Conservation (phyloP, 169 alveolate genomes). For the Eimeria maxima region DNA sequence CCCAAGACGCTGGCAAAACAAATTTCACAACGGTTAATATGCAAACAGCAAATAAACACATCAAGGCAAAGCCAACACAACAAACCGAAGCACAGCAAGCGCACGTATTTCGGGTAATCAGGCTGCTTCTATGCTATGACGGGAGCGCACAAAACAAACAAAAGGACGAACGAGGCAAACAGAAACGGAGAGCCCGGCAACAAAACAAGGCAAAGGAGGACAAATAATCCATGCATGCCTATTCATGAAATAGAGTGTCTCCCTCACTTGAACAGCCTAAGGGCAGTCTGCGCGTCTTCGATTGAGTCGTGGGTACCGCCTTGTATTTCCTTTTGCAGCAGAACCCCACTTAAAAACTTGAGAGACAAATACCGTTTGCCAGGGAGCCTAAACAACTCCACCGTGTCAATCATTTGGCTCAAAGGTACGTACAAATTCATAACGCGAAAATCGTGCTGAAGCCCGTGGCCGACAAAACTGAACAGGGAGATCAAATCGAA, state of each 20-base stretch:
- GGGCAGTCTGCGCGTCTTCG: slow-evolving; percentile 91
- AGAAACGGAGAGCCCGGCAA: too few relatives aligned
- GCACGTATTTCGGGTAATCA: background rate
- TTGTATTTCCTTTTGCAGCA: slow-evolving; percentile 88
- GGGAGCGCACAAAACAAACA: background rate
- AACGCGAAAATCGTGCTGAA: slow-evolving; percentile 90
- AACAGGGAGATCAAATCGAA: background rate
- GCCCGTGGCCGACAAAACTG: slow-evolving; percentile 91
- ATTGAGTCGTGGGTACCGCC: slow-evolving; percentile 90
- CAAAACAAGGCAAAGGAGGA: background rate
- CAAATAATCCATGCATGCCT: background rate
- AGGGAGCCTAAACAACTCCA: slow-evolving; percentile 76
- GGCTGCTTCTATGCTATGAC: background rate
- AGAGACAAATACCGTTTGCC: slow-evolving; percentile 90
- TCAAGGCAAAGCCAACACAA: background rate
- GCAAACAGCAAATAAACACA: background rate
- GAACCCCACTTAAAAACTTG: slow-evolving; percentile 88
- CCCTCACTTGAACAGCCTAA: slow-evolving; percentile 86
- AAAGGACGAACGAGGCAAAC: too few relatives aligned
- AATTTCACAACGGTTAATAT: background rate
- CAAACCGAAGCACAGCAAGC: background rate
- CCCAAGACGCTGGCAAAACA: background rate
- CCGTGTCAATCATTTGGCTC: slow-evolving; percentile 80
- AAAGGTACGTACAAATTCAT: slow-evolving; percentile 90
- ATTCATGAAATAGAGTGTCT: background rate